phyloP scores from a whole-genome alignment of 2,329 filamentous ascomycete species.

The Pyricularia pennisetigena region DNA sequence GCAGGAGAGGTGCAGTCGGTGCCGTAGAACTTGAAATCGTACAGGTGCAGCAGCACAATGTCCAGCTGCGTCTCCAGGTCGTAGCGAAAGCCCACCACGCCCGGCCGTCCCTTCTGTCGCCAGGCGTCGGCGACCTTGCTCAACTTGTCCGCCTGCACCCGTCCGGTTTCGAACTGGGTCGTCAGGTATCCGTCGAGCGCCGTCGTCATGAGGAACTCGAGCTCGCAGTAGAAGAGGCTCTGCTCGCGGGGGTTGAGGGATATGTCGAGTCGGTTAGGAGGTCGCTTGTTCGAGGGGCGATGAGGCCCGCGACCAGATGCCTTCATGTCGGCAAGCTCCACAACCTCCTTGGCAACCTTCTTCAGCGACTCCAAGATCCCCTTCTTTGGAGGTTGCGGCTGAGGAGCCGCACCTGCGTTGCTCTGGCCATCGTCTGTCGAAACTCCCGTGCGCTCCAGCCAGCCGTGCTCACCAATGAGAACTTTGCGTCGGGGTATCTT shows the following conservation, averaged over 20 bases:
- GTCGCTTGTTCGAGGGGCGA: not conserved
- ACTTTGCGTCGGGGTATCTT: constrained; percentile 31
- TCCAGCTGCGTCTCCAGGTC: constrained; percentile 52
- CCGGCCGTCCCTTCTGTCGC: constrained; percentile 41
- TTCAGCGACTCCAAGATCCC: constrained; percentile 34
- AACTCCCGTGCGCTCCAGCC: constrained; percentile 39
- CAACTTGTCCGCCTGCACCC: constrained; percentile 39
- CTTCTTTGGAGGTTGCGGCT: constrained; percentile 22
- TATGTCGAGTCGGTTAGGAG: constrained; percentile 27
- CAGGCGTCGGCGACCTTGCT: constrained; percentile 41
- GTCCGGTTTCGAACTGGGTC: constrained; percentile 43
- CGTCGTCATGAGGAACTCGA: constrained; percentile 43
- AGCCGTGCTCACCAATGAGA: constrained; percentile 45
- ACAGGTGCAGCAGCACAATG: constrained; percentile 36
- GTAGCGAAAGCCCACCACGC: constrained; percentile 47
- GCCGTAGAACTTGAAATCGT: constrained; percentile 46
- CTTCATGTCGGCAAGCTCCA: constrained; percentile 18
- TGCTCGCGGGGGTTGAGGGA: constrained; percentile 47
- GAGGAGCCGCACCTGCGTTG: not conserved
- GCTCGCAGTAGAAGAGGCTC: constrained; percentile 47
- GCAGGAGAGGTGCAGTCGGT: constrained; percentile 28
- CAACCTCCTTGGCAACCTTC: constrained; percentile 45
- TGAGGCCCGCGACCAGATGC: not conserved
- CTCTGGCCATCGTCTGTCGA: constrained; percentile 6
- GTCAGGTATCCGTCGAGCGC: constrained; percentile 42